Evolutionary conservation across 1,284 basidiomycete genomes (phyloP).

Genomic region (Austropuccinia psidii): DNA sequence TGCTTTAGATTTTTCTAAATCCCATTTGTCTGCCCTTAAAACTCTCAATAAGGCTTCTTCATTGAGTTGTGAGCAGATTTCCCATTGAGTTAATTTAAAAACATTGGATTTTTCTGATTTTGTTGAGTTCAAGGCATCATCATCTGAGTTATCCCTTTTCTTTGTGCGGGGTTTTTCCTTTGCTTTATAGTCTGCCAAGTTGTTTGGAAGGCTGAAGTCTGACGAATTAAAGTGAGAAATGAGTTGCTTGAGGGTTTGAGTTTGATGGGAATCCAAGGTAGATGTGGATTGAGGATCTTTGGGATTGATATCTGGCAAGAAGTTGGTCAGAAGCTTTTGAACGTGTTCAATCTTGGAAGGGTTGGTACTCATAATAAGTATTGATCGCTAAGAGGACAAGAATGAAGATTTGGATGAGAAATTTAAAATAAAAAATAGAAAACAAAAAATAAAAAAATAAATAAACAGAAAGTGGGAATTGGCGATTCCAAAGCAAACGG

Average conservation of each 20-base stretch:
- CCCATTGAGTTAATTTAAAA: constrained; percentile 42
- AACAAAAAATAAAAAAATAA: no score
- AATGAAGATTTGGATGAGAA: no score
- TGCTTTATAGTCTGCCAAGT: constrained; percentile 38
- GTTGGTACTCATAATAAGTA: no score
- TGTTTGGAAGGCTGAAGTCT: constrained; percentile 38
- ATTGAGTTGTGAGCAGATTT: constrained; percentile 46
- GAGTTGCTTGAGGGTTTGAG: constrained; percentile 39
- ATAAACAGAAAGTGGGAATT: no score
- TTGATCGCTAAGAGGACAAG: no score
- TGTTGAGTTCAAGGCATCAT: no score
- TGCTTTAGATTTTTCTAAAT: constrained; percentile 45
- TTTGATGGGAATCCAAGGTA: constrained; percentile 32
- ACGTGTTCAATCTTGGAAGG: no score
- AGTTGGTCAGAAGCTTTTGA: no score
- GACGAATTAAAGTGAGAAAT: constrained; percentile 40
- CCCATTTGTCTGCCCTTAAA: constrained; percentile 49
- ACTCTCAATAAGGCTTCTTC: constrained; percentile 46
- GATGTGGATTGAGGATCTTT: not conserved
- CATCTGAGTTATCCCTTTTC: not conserved
- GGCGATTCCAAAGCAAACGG: no score
- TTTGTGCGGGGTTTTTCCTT: constrained; percentile 36
- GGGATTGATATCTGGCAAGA: not conserved
- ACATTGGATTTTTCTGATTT: no score
- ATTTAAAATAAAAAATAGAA: no score